Base-by-base conservation (phyloP, 495 filamentous ascomycete species). In the Aspergillus campestris region DNA sequence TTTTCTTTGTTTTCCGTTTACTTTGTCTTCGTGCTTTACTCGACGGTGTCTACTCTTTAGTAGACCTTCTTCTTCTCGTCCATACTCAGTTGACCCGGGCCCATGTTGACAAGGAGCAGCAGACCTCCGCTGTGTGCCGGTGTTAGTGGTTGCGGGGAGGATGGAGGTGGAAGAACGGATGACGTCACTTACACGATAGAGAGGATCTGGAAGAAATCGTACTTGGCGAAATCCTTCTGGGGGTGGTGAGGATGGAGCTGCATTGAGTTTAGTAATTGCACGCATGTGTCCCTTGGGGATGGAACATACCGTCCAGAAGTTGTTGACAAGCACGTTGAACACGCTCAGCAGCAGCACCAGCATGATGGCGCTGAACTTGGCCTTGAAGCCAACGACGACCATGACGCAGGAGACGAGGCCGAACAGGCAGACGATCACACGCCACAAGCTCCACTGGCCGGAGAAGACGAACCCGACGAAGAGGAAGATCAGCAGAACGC, bases 31-130 rank as follows among this genome's bases (percentile, higher is more conserved):
- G 18, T 42, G n/a, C 27, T n/a, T 14, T 12, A 27, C 24, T 14
- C 6, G 10, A 37, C 28, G 5, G 49, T 24, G 18, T 24, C 18
- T 4, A 24, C 18, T 24, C 37, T 49, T 55, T 85, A 98, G 70
- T 98, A 98, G 50, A 98, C 92, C 78, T 98, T 98, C 83, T 98
- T 98, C 83, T 98, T 98, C 79, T 97, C 94, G 65, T 98, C 92
- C 67, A 98, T 88, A 64, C 86, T 94, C 72, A 96, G 83, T 68
- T 95, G 87, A 38, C 92, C 92, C 9, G 92, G 94, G 44, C 92
- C 92, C 82, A 91, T 96, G 79, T 98, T 98, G 66, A 95, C 88
- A 44, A 98, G 77, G 46, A 98, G 82, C 38, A 98, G 74, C 38
- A 98, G 83, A 57, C 92, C 92, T 45, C 92, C 92, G 49, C 82